These are phyloP conservation scores for Rhododendron mucronatum DNA, from an alignment of 148 eudicot species.

Conservation along the genomic window DNA sequence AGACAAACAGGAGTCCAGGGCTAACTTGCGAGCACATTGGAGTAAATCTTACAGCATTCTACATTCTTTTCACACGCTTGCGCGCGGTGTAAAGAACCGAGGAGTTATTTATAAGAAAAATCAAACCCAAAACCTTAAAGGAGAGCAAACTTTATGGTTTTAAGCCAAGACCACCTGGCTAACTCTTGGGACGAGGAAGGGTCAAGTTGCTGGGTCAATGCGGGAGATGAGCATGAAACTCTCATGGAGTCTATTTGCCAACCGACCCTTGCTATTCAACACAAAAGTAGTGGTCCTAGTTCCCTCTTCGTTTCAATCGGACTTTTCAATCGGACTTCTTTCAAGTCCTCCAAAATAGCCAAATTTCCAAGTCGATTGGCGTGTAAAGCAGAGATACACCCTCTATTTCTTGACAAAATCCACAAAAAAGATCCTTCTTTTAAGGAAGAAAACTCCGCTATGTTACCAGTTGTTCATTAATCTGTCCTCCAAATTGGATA, in stretches of 20 bases:
- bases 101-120: too few relatives aligned
- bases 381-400: background rate
- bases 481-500: background rate
- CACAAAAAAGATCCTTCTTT: background rate
- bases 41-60: too few relatives aligned
- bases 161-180: too few relatives aligned
- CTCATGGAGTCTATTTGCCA: background rate
- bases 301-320: background rate
- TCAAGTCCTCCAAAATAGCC: background rate
- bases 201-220: background rate
- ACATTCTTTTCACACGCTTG: too few relatives aligned
- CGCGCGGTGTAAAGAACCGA: too few relatives aligned
- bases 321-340: background rate
- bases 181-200: background rate
- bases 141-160: too few relatives aligned
- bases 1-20: too few relatives aligned
- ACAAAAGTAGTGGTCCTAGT: background rate
- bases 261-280: background rate
- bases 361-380: background rate
- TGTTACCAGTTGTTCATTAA: background rate
- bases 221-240: background rate
- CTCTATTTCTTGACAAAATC: background rate
- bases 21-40: too few relatives aligned
- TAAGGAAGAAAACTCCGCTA: background rate
- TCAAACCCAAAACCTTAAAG: too few relatives aligned